Base-by-base conservation (phyloP, 1,139 yeast genomes). In the Geotrichum australiense region DNA sequence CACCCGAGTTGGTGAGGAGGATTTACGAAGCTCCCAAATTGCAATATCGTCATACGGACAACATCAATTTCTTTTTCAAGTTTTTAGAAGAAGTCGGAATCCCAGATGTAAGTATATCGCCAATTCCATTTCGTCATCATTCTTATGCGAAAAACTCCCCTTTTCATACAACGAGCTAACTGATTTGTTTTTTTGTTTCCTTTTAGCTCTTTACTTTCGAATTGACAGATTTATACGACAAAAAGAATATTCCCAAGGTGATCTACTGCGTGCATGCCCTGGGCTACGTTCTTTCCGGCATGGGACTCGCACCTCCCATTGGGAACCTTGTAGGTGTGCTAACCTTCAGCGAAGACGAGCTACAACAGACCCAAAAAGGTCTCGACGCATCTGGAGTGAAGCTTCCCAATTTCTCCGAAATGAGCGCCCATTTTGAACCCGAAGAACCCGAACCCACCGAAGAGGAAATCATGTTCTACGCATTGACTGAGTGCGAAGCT, bases 201-300 rank as follows among this genome's bases (percentile, higher is more conserved):
- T 28, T 29, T 11, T 37, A 45, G 48, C 69, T 87, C 41, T 91
- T 89, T 58, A 71, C 86, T 36, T 91, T 91, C 58, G 97, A 89
- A 58, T 71, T 89, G 46, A 87, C 95, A 2, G 99, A 91, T 63
- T 69, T 91, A 33, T 93, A 87, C 62, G 97, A 91, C 58, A 83
- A 84, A 54, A 89, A 87, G 55, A 85, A 91, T 55, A 75, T 89
- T 18, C 97, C 98, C 16, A 89, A 86, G 57, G 97, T 93, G 18
- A 83, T 93, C 62, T 89, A 87, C 59, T 87, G 97, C 54, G 67
- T 91, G 32, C 96, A 91, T 64, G 96, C 96, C 1, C 67, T 91
- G 53, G 80, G 91, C 35, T 84, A 74, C 61, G 78, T 78, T 64
- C 70, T 80, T 53, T 75, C 76, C 61, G 56, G 66, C 67, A 67